Evolutionary conservation across 2,329 filamentous ascomycete species (phyloP), one percentile per base, ranked within the genome.

Genomic region (Alternaria sp.): DNA sequence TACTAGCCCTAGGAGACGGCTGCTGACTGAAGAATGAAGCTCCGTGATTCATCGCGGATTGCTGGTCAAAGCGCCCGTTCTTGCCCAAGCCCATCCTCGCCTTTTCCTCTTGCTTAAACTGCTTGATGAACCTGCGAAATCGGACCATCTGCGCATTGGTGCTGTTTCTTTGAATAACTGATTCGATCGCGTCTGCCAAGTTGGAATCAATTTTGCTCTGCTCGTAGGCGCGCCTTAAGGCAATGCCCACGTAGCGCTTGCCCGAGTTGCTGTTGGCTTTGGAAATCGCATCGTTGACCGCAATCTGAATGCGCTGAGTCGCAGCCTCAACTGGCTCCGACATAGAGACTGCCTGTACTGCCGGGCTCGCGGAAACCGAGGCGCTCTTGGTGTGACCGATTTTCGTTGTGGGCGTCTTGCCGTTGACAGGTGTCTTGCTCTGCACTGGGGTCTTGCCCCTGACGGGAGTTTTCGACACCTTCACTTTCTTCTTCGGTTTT

Each of bases 121-220:
- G 82, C 71, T 83, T 83, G 32, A 80, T 80, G n/a, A 66, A 68
- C 47, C 78, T 81, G 62, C 82, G 80, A 65, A 86, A 86, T 26
- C 72, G 69, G 19, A 45, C 36, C 28, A 75, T 80, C 63, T 85
- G 81, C 56, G 79, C 73, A 26, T 71, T 58, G 3, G 80, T 81
- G 36, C 79, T 73, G 21, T 72, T 79, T 59, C 82, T 79, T 11
- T 78, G 74, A 32, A 85, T 76, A 30, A 85, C 79, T 8, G 79
- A 78, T 40, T 83, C 76, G 7, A 86, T 76, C 5, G 84, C 71
- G 25, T 77, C 69, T 44, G 78, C 76, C 23, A 85, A 69, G 19
- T 65, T 65, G 15, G 69, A 57, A 52, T 84, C 76, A 15, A 62
- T 70, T 28, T 78, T 74, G 69, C 81, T 82, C 56, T 82, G 74